Conservation (phyloP, 176 grass and related monocot species). For the Triticum turgidum region DNA sequence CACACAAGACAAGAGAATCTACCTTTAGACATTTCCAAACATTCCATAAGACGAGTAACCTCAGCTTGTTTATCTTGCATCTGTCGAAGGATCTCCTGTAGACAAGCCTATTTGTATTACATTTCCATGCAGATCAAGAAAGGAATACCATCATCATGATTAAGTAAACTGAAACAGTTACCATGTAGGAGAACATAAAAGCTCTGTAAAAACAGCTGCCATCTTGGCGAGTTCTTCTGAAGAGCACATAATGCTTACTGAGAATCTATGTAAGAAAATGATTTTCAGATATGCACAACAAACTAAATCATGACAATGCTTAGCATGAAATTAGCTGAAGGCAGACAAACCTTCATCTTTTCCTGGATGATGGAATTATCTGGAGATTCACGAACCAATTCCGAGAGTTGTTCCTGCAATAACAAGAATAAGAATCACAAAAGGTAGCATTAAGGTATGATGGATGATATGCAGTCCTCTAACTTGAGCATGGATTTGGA, state of each 20-base stretch:
- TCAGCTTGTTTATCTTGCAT: conserved; percentile 18
- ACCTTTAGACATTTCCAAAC: not conserved
- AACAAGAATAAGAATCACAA: not conserved
- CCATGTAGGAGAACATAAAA: conserved; percentile 35
- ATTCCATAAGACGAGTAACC: not conserved
- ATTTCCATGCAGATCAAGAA: not conserved
- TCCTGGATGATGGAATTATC: not conserved
- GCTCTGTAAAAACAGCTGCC: conserved; percentile 33
- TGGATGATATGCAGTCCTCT: not conserved
- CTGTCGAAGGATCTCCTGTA: conserved; percentile 23
- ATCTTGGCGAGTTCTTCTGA: conserved; percentile 18
- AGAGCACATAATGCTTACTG: conserved; percentile 17
- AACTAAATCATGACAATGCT: not conserved
- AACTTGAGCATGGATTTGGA: not conserved
- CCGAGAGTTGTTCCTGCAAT: not conserved
- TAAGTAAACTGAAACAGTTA: conserved; percentile 14
- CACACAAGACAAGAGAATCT: not conserved
- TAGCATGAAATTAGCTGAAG: not conserved
- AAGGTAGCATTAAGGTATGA: not conserved
- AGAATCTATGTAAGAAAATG: conserved; percentile 14
- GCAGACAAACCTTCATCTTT: conserved; percentile 27
- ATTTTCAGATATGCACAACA: not conserved
- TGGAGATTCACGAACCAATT: conserved; percentile 7
- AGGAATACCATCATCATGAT: not conserved
- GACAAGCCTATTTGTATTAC: not conserved